Evolutionary conservation across 305 asterid genomes (phyloP), one percentile per base, ranked within the genome.

Genomic region (Solanum hybrid): DNA sequence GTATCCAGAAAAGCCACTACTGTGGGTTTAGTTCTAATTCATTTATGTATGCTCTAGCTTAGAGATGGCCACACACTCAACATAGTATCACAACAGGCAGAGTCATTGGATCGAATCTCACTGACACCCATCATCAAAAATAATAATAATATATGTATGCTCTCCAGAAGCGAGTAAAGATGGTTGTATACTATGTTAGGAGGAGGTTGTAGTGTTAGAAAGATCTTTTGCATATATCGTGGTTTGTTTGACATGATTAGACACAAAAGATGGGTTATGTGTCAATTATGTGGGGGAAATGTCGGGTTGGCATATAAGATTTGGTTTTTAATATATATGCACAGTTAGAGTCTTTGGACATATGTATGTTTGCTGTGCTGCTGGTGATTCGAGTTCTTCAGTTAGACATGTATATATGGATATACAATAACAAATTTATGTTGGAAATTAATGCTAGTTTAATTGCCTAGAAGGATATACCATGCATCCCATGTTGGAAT

Each of bases 1-100:
- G 99, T 97, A 90, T 15, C 88, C 79, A 73, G 45, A 37, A 75
- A 82, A 31, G 34, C 86, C 79, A 14, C 32, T 15, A 15, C 36
- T 65, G 75, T 82, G 26, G 77, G 29, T 89, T 86, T 78, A 80
- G 57, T 87, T 90, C 89, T 83, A 17, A 41, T 90, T 88, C 83
- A 79, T 45, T 45, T 84, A 84, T 84, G 26, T 84, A 84, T 51
- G 17, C 39, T 84, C 39, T 84, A 76, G 81, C 38, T 76, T 31
- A 76, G 38, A 76, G 24, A 31, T 31, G 81, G 81, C n/a, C 81
- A 76, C 38, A 76, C 37, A 76, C 38, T 76, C 80, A 76, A 76
- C 7, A 3, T 76, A 7, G 80, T 29, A 31, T 31, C 80, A 76
- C 36, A 76, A 9, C 80, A 76, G 34, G 22, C 32, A 26, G 33